phyloP scores from a whole-genome alignment of 202 grass and related monocot genomes.

The Panicum hallii region DNA sequence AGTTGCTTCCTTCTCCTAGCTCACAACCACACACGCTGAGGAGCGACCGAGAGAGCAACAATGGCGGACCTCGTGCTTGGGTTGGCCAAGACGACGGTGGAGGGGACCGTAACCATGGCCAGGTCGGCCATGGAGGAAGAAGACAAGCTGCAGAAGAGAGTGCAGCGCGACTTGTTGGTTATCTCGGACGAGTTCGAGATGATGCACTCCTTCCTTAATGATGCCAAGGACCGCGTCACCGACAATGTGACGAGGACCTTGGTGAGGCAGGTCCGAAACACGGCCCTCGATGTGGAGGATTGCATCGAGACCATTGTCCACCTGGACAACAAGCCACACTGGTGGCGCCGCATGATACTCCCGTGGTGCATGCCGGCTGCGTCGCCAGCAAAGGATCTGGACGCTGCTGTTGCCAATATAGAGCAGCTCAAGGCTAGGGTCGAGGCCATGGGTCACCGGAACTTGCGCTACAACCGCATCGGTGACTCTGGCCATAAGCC shows the following conservation, averaged over 20 bases:
- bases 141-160: not conserved
- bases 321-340: not conserved
- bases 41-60: not conserved
- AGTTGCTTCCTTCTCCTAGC: not conserved
- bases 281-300: conserved; percentile 40
- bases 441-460: not conserved
- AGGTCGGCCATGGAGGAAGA: conserved; percentile 21
- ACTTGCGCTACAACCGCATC: not conserved
- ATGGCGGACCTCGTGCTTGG: conserved; percentile 38
- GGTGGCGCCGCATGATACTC: conserved; percentile 12
- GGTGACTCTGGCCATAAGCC: not conserved
- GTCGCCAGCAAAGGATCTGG: not conserved
- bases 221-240: not conserved
- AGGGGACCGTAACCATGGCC: not conserved
- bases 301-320: conserved; percentile 41
- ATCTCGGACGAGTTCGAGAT: conserved; percentile 48
- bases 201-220: conserved; percentile 46
- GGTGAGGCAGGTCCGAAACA: conserved; percentile 37
- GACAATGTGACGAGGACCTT: not conserved
- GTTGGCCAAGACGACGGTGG: conserved; percentile 16
- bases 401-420: not conserved
- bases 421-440: conserved; percentile 26
- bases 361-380: not conserved
- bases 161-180: not conserved
- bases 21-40: not conserved